These are phyloP conservation scores for Cyberlindnera maritima DNA, from an alignment of 805 yeast species.

Conservation along the genomic window DNA sequence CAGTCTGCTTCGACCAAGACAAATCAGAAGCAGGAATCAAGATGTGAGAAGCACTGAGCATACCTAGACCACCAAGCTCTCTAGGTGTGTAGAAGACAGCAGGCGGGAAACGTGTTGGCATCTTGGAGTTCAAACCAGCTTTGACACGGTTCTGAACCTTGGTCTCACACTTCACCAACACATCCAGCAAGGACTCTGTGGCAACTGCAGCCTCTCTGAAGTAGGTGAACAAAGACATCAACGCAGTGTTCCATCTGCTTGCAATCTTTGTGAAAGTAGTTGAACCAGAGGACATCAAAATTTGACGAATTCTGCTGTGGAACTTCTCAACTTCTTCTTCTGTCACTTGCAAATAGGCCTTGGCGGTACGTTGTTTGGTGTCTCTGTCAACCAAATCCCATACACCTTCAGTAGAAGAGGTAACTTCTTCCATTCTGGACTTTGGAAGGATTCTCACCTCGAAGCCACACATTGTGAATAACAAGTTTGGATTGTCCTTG, in stretches of 20 bases:
- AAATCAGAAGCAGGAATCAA: slow-evolving; percentile 91
- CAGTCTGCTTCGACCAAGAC: slow-evolving; percentile 89
- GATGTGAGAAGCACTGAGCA: slow-evolving; percentile 96
- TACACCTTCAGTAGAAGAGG: slow-evolving; percentile 71
- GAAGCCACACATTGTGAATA: slow-evolving; percentile 93
- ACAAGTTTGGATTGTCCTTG: slow-evolving; percentile 80
- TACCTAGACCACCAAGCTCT: slow-evolving; percentile 95
- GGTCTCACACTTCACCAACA: slow-evolving; percentile 87
- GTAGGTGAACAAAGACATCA: slow-evolving; percentile 82
- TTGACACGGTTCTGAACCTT: slow-evolving; percentile 92
- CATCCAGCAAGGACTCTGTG: slow-evolving; percentile 74
- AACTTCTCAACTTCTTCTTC: slow-evolving; percentile 77
- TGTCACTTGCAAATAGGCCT: slow-evolving; percentile 81
- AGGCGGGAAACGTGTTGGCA: slow-evolving; percentile 99
- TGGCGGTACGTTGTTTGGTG: slow-evolving; percentile 84
- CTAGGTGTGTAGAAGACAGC: slow-evolving; percentile 98
- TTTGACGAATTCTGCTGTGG: slow-evolving; percentile 80
- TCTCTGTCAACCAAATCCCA: slow-evolving; percentile 67
- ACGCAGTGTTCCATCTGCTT: slow-evolving; percentile 92
- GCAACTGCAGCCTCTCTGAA: slow-evolving; percentile 90
- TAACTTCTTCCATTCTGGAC: slow-evolving; percentile 50
- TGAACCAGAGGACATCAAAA: slow-evolving; percentile 93
- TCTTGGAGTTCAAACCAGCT: slow-evolving; percentile 91
- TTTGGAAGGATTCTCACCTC: slow-evolving; percentile 88
- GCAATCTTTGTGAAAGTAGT: slow-evolving; percentile 94